A percentile compares a stretch with the other conserved stretches of the same genome.
phyloP scores from a whole-genome alignment of 2,329 filamentous ascomycete genomes.

The Neopestalotiopsis sp. region DNA sequence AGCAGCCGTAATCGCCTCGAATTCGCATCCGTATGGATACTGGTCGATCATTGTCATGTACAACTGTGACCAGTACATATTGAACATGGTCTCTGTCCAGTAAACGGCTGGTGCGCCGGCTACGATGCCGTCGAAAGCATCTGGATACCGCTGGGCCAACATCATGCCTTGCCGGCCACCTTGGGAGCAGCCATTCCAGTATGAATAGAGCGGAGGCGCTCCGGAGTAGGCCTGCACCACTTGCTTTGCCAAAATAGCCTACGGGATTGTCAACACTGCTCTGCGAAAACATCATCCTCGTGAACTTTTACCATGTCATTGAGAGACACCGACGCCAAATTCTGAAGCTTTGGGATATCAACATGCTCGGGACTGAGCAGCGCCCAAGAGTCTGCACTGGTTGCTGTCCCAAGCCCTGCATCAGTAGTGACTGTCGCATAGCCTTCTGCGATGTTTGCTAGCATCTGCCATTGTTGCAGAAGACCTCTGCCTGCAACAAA shows the following conservation, averaged over 20 bases:
- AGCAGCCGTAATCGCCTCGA: background rate
- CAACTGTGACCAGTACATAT: conserved; percentile 6
- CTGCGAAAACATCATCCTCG: background rate
- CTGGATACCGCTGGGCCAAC: conserved; percentile 55
- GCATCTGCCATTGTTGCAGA: conserved; percentile 25
- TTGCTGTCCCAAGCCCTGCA: conserved; percentile 25
- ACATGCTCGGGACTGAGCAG: conserved; percentile 28
- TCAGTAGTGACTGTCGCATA: conserved; percentile 35
- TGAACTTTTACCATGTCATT: conserved; percentile 23
- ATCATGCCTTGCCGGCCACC: conserved; percentile 61
- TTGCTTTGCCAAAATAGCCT: background rate
- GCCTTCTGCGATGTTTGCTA: conserved; percentile 27
- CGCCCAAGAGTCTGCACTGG: conserved; percentile 24
- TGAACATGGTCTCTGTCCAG: conserved; percentile 16
- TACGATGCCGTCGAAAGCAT: conserved; percentile 59
- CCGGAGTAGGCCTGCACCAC: conserved; percentile 42
- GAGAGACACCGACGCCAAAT: conserved; percentile 31
- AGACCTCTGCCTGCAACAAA: conserved; percentile 30
- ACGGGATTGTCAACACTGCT: background rate
- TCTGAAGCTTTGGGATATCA: conserved; percentile 30
- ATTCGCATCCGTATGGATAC: conserved; percentile 1
- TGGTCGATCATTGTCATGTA: background rate
- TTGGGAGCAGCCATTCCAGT: conserved; percentile 57
- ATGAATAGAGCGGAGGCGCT: conserved; percentile 45
- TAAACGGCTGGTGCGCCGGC: conserved; percentile 49